Base-by-base conservation (phyloP, 2,329 filamentous ascomycete genomes). In the Helotiales sp. region DNA sequence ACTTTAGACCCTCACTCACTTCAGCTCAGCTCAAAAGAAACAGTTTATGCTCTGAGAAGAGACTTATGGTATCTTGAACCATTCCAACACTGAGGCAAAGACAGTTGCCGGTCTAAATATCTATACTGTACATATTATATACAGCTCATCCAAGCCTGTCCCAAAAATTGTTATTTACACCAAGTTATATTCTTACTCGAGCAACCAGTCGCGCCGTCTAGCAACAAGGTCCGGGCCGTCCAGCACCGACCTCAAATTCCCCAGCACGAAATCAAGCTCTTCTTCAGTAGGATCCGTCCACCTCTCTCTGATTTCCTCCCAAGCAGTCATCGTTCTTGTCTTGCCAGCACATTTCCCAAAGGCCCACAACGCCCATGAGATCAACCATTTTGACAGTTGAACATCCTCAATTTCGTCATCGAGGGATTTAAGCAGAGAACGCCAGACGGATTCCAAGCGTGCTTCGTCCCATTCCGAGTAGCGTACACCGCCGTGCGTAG, bases 391-490 rank as follows among this genome's bases (percentile, higher is more conserved):
- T 67, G 84, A 84, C 32, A 91, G 81, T 64, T 83, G 81, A 7
- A 90, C 78, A 6, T 80, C 73, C n/a, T 77, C 77, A 0, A 75
- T 75, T 6, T 79, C 75, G 20, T 80, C 77, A 63, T 88, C 84
- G 1, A 86, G 76, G 0, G 86, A 84, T 15, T 81, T 77, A 15
- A 91, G 80, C 70, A 93, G 88, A 0, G 90, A 86, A 8, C 82
- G 78, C 84, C 91, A 91, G 11, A 93, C 87, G 49, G 82, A 84
- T 50, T 90, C 84, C 2, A 98, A 85, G n/a, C 88, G 85, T 70
- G 85, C 79, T 32, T 83, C 81, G 30, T 87, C 93, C 95, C 96
- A 99, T 13, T 87, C 84, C 0, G 89, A 89, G 70, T 89, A 82
- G 26, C 82, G 80, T 20, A 84, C 79, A 28, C 88, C 89, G 11